Evolutionary conservation across 306 rosid genomes (phyloP), one percentile per base, ranked within the genome.

Genomic region (Glycine tomentella): DNA sequence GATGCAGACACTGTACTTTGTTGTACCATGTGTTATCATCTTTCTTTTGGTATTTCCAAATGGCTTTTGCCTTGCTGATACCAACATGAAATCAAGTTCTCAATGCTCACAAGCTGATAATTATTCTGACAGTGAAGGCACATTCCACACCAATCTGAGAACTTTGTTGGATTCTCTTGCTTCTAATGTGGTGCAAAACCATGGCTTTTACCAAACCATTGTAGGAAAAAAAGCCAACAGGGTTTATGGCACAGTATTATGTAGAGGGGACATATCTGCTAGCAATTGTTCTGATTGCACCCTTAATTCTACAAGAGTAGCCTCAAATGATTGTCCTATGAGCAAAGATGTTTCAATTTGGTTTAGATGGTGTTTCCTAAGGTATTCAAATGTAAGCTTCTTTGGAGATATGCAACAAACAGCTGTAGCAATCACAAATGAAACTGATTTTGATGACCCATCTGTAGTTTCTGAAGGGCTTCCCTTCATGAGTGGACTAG

Each of bases 281-380:
- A 3, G 6, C 17, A 68, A 67, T 59, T 90, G 92, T 64, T 63
- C 84, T 20, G 64, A 72, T 20, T 90, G 92, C 80, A 77, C 77
- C 48, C 81, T 70, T n/a, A 72, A 71, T 25, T 74, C 90, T 31
- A 76, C 74, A 6, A 79, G 5, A 58, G 82, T 8, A 15, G 89
- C 88, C 52, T 56, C 81, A 17, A 38, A 33, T 42, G 57, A 85
- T 44, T 90, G 90, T 48, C 80, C 83, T 5, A 76, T 42, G 42
- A 85, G 89, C 85, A 81, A 62, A 59, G 79, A 85, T 50, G 94
- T 83, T 20, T 61, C 52, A 1, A 17, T 85, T 7, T 88, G 90
- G 92, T 87, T 81, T 58, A 76, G 69, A 50, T 85, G 94, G 92
- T 90, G 94, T 80, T 88, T 87, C 75, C 73, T 90, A 2, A 67